phyloP scores from a whole-genome alignment of 345 rosid genomes.

The thale cress (Arabidopsis thaliana) region TAIR10.1 NC_003070.9:21887001-21887500 shows the following conservation, averaged over 20 bases:
- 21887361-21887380: not conserved
- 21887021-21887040: constrained; percentile 6
- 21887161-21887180: not conserved
- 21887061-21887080: constrained; percentile 3
- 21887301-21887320: not conserved
- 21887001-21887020: constrained; percentile 29
- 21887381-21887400: not conserved
- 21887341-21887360: not conserved
- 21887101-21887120: not conserved
- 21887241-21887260: not conserved
- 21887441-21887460: constrained; percentile 40
- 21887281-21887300: not conserved
- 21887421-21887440: not conserved
- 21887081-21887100: not conserved
- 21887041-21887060: not conserved
- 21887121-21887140: not conserved
- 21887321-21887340: not conserved
- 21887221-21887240: not conserved
- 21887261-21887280: constrained; percentile 15
- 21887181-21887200: not conserved
- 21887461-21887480: constrained; percentile 22
- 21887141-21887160: not conserved
- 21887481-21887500: constrained; percentile 27
- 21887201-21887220: not conserved
- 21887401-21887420: not conserved